Evolutionary conservation across 2,329 filamentous ascomycete species (phyloP).

Genomic region (Thelonectria rubi): DNA sequence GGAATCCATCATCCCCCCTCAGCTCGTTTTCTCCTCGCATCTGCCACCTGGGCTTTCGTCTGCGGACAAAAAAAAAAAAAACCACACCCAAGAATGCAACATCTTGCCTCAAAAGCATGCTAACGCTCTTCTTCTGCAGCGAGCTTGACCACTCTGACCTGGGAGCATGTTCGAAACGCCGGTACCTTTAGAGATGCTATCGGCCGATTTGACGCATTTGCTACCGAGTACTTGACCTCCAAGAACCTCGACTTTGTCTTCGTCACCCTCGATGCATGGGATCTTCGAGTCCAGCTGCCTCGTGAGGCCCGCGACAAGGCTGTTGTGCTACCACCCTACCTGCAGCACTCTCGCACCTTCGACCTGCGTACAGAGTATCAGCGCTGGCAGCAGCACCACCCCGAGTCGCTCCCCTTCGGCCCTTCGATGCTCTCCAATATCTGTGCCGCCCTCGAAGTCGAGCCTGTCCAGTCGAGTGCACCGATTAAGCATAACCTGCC

Average conservation of each 20-base stretch:
- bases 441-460: constrained; percentile 96
- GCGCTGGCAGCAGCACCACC: constrained; percentile 97
- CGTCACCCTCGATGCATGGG: constrained; percentile 98
- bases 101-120: constrained; percentile 16
- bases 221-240: constrained; percentile 86
- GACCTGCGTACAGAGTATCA: constrained; percentile 98
- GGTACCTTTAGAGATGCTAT: constrained; percentile 97
- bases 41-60: constrained; percentile 26
- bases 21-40: constrained; percentile 32
- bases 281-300: constrained; percentile 95
- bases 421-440: constrained; percentile 97
- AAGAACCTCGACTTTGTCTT: constrained; percentile 98
- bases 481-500: constrained; percentile 99
- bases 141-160: constrained; percentile 95
- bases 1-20: constrained; percentile 32
- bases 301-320: constrained; percentile 98
- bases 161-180: constrained; percentile 98
- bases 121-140: constrained; percentile 62
- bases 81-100: neutral
- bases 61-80: constrained; percentile 19
- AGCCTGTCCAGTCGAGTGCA: constrained; percentile 95
- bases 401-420: constrained; percentile 95
- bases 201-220: constrained; percentile 92
- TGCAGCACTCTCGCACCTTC: constrained; percentile 97
- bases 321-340: constrained; percentile 93